Conservation (phyloP, 1,284 basidiomycete genomes). For the Tilletia walkeri region DNA sequence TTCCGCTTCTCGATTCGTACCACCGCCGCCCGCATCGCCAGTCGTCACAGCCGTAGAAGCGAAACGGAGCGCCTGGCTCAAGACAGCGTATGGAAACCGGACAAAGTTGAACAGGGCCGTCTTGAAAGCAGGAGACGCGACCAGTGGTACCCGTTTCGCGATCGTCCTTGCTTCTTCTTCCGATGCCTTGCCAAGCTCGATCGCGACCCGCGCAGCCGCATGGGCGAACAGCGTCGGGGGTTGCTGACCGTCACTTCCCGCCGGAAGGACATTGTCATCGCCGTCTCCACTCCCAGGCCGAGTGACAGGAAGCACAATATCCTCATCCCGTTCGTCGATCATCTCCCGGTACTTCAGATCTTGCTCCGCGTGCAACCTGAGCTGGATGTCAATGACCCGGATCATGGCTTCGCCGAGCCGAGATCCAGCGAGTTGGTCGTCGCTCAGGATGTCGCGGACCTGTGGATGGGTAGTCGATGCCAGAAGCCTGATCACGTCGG, state of each 20-base stretch:
- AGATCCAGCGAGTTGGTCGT: neutral
- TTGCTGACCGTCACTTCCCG: neutral
- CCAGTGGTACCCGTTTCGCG: neutral
- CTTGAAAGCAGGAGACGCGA: neutral
- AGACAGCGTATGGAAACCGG: constrained; percentile 8
- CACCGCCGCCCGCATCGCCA: neutral
- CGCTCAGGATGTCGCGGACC: constrained; percentile 7
- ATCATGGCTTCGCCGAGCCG: constrained; percentile 13
- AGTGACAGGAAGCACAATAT: neutral
- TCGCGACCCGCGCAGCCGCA: constrained; percentile 16
- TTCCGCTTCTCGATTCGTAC: neutral
- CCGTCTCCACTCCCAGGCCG: neutral
- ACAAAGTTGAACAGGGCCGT: constrained; percentile 1
- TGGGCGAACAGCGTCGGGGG: constrained; percentile 15
- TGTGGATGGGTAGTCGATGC: constrained; percentile 16
- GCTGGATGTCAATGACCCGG: constrained; percentile 16
- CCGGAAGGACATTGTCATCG: neutral
- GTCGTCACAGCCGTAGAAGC: neutral
- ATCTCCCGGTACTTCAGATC: neutral
- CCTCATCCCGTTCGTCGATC: constrained; percentile 1
- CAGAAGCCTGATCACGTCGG: constrained; percentile 2
- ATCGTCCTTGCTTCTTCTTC: constrained; percentile 8
- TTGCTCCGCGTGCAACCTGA: constrained; percentile 4
- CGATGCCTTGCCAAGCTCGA: constrained; percentile 5
- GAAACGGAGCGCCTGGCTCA: neutral